phyloP scores from a whole-genome alignment of 2,329 filamentous ascomycete species.

The Sporothrix schenckii region DNA sequence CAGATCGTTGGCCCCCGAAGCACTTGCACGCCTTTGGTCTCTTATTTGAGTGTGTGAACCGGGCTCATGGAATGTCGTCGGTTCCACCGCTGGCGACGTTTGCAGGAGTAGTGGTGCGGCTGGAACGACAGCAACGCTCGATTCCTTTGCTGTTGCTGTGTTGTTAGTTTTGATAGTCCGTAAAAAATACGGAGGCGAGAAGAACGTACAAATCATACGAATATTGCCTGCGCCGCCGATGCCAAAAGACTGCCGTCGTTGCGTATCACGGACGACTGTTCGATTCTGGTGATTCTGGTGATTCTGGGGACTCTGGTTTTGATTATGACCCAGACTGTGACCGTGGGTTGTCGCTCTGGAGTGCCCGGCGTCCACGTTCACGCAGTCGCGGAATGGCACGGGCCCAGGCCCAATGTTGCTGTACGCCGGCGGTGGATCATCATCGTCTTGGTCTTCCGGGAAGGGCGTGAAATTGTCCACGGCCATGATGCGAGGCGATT shows the following conservation, averaged over 20 bases:
- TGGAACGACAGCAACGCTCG: slow-evolving; percentile 5
- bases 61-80: background rate
- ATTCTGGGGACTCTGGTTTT: background rate
- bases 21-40: slow-evolving; percentile 7
- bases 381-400: slow-evolving; percentile 7
- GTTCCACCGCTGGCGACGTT: background rate
- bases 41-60: too few species aligned
- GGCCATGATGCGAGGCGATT: background rate
- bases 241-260: slow-evolving; percentile 32
- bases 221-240: slow-evolving; percentile 35
- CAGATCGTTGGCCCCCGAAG: slow-evolving; percentile 27
- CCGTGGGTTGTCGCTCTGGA: too few species aligned
- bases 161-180: background rate
- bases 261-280: slow-evolving; percentile 23
- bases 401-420: slow-evolving; percentile 13
- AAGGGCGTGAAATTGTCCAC: background rate
- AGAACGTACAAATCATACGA: slow-evolving; percentile 7
- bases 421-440: slow-evolving; percentile 31
- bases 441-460: slow-evolving; percentile 27
- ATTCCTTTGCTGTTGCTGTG: slow-evolving; percentile 25
- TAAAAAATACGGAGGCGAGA: background rate
- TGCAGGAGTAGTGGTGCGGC: background rate
- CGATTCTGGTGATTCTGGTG: background rate
- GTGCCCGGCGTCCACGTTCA: background rate
- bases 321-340: background rate